These are phyloP conservation scores for Plasmodium yoelii DNA, from an alignment of 169 alveolate species.

Conservation along the genomic window DNA sequence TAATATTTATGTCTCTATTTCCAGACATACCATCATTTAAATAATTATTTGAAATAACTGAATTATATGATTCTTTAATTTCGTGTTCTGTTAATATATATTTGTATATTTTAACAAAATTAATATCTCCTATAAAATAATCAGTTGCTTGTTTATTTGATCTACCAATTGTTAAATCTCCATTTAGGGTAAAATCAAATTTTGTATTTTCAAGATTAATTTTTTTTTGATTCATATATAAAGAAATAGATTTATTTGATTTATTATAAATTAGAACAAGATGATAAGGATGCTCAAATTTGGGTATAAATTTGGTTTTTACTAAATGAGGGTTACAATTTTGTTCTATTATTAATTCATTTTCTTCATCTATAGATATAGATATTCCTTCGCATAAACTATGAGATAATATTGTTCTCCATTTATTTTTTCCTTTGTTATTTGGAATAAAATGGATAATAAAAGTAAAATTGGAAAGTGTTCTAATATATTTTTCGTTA, in stretches of 20 bases:
- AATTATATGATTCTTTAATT: conserved; percentile 57
- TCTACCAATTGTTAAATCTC: conserved; percentile 79
- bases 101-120: conserved; percentile 76
- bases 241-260: conserved; percentile 63
- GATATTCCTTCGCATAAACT: conserved; percentile 87
- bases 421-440: conserved; percentile 59
- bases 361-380: conserved; percentile 83
- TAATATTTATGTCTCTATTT: background rate
- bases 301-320: conserved; percentile 84
- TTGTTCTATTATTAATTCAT: conserved; percentile 86
- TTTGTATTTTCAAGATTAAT: conserved; percentile 8
- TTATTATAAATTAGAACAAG: conserved; percentile 33
- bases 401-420: conserved; percentile 80
- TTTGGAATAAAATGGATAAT: conserved; percentile 78
- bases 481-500: conserved; percentile 79
- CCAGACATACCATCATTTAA: background rate
- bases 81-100: conserved; percentile 81
- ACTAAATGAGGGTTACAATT: conserved; percentile 86
- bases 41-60: conserved; percentile 40
- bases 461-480: conserved; percentile 81
- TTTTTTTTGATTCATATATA: conserved; percentile 72
- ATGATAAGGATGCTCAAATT: conserved; percentile 78
- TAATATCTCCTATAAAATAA: conserved; percentile 81
- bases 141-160: conserved; percentile 78
- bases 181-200: conserved; percentile 66